Evolutionary conservation across 495 filamentous ascomycete species (phyloP).

Genomic region (Aspergillus homomorphus): DNA sequence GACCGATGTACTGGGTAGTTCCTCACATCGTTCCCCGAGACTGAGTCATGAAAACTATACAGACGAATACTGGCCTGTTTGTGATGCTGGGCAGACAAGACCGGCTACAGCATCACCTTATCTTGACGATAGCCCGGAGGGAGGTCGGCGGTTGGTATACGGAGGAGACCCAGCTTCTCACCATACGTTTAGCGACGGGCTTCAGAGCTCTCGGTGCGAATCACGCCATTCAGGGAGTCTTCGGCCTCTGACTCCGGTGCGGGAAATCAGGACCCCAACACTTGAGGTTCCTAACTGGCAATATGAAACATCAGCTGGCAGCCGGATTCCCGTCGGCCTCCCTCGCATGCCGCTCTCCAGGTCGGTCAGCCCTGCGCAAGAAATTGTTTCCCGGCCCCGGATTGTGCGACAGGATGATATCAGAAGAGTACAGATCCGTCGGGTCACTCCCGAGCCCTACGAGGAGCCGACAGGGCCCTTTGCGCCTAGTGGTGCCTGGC

Average conservation of each 20-base stretch:
- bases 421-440: conserved; percentile 34
- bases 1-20: conserved; percentile 2
- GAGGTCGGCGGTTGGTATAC: conserved; percentile 5
- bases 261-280: conserved; percentile 23
- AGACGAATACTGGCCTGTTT: conserved; percentile 17
- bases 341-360: conserved; percentile 10
- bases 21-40: background rate
- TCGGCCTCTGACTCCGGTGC: conserved; percentile 24
- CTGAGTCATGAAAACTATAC: conserved; percentile 10
- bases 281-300: conserved; percentile 7
- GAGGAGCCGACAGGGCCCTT: conserved; percentile 29
- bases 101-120: conserved; percentile 10
- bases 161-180: conserved; percentile 17
- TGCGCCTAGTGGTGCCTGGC: conserved; percentile 36
- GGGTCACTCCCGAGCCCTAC: conserved; percentile 25
- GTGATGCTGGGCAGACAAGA: conserved; percentile 11
- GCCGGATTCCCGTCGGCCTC: conserved; percentile 7
- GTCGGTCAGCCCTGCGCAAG: conserved; percentile 18
- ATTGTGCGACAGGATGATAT: conserved; percentile 38
- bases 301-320: background rate
- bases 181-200: conserved; percentile 16
- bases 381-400: conserved; percentile 35
- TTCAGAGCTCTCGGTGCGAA: background rate
- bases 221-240: conserved; percentile 22
- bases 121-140: conserved; percentile 3